Conservation (phyloP, 2,329 filamentous ascomycete genomes). For the Fusarium tupiense region DNA sequence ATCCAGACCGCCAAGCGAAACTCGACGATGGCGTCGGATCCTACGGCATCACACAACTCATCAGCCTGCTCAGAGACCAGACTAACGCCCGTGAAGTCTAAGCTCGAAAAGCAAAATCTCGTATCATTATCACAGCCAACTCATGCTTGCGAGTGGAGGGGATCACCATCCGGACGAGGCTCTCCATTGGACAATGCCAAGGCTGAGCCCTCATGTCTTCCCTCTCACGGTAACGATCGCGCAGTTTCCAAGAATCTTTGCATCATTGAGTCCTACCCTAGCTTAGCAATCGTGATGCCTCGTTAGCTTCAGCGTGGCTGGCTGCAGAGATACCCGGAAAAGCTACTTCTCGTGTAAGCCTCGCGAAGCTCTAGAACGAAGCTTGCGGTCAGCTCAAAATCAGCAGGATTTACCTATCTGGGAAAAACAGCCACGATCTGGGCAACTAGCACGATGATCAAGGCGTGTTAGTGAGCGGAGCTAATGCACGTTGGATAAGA, state of each 20-base stretch:
- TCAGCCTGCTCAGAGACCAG: neutral
- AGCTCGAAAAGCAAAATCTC: neutral
- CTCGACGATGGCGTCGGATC: slow-evolving; percentile 11
- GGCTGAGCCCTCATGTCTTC: slow-evolving; percentile 1
- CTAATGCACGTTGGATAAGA: slow-evolving; percentile 19
- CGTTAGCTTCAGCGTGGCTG: neutral
- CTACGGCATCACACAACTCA: neutral
- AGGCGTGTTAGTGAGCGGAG: neutral
- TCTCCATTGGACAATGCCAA: slow-evolving; percentile 21
- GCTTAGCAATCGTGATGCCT: neutral
- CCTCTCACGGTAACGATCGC: neutral
- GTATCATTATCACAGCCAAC: slow-evolving; percentile 12
- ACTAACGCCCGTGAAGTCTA: slow-evolving; percentile 2
- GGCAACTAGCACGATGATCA: neutral
- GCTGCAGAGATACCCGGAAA: neutral
- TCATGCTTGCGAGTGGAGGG: neutral
- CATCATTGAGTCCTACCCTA: slow-evolving; percentile 11
- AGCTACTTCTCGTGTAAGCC: slow-evolving; percentile 1
- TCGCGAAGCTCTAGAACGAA: too few relatives aligned
- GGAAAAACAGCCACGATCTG: slow-evolving; percentile 2
- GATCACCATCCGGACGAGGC: neutral
- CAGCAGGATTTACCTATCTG: slow-evolving; percentile 16
- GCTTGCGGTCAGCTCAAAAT: neutral
- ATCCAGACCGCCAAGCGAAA: neutral
- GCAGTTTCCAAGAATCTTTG: neutral